Base-by-base conservation (phyloP, 2,329 filamentous ascomycete species). In the Aspergillus sp. region DNA sequence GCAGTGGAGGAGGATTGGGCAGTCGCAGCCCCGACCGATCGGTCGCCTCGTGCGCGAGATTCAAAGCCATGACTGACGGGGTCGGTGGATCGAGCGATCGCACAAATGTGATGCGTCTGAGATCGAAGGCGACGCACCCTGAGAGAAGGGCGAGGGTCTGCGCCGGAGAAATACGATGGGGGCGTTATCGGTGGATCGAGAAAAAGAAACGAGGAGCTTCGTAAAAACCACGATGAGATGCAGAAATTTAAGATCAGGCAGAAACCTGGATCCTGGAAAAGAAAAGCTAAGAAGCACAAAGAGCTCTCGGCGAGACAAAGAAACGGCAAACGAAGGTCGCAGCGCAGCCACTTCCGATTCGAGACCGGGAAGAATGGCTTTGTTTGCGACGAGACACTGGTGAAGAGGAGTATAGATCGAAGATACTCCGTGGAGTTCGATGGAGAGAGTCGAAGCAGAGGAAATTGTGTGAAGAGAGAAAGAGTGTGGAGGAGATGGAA, bases 1-100 rank as follows among this genome's bases (percentile, higher is more conserved):
- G 65, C 26, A 77, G 67, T 42, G 76, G 76, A 47, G 76, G 76
- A 48, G 74, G 73, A 51, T 76, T 72, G 30, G 75, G 74, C 47
- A 78, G 63, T 42, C 69, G 67, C 8, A 74, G 60, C 26, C 64
- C 65, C 16, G 64, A 62, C 50, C 65, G 67, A 51, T 70, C 65
- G 50, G 69, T 63, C 24, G 67, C 55, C 20, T 67, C 65, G 35
- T 56, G 47, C 20, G 65, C 59, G 49, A 72, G 56, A 50, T 72
- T 66, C 54, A 72, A 60, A 45, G 69, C 62, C 72, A 74, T 74
- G 43, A 53, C 67, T 47, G 49, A 49, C 47, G 51, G 22, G 22
- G 3, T 22, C 22, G 22, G 49, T 38, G 45, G 30, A 16, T 33
- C 17, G 3, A 22, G 22, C 14, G 38, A 26, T 22, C 35, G 44